Evolutionary conservation across 768 basidiomycete species (phyloP).

Genomic region (Dioszegia aurantiaca): DNA sequence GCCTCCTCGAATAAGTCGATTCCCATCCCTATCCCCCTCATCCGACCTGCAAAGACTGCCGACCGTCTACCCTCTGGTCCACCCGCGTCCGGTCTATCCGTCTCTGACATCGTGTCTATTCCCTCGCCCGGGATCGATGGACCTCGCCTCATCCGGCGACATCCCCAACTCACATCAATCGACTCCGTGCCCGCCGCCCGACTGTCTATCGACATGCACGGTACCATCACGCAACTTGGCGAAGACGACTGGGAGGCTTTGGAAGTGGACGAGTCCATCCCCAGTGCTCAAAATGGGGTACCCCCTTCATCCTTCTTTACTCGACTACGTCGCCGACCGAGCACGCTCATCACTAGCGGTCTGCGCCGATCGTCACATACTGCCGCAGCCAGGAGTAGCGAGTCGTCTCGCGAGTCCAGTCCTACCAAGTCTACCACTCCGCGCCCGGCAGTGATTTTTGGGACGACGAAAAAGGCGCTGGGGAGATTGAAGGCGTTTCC

Average conservation of each 20-base stretch:
- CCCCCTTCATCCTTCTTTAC: constrained; percentile 24
- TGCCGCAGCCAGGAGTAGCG: neutral
- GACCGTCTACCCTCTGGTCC: constrained; percentile 26
- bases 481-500: constrained; percentile 14
- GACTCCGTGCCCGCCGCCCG: constrained; percentile 27
- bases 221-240: constrained; percentile 32
- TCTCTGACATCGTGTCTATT: constrained; percentile 35
- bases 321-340: constrained; percentile 13
- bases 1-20: constrained; percentile 2
- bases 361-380: neutral
- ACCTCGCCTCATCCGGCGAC: constrained; percentile 30
- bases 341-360: neutral
- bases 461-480: constrained; percentile 3
- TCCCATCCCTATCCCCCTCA: constrained; percentile 9
- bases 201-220: constrained; percentile 37
- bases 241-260: constrained; percentile 48
- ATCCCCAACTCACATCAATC: constrained; percentile 20
- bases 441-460: neutral
- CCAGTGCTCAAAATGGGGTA: constrained; percentile 16
- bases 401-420: constrained; percentile 4
- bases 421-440: neutral
- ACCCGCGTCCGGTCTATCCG: constrained; percentile 38
- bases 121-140: constrained; percentile 28
- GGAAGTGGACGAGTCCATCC: constrained; percentile 11
- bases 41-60: constrained; percentile 4